Evolutionary conservation across 2,329 filamentous ascomycete species (phyloP).

Genomic region (Fusarium solani-melongenae): DNA sequence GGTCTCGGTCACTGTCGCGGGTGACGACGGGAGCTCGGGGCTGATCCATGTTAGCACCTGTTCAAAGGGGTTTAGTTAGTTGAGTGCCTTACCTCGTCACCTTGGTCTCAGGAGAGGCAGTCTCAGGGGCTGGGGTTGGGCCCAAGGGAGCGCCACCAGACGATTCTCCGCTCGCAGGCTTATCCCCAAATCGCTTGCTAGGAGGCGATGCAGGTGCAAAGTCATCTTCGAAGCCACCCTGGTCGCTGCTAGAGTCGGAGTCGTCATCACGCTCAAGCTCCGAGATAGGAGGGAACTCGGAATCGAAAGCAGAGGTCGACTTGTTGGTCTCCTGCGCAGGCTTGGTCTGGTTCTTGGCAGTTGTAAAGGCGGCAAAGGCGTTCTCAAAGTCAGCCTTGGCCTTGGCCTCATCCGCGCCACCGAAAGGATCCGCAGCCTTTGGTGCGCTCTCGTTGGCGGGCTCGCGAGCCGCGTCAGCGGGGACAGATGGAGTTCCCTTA

Average conservation of each 20-base stretch:
- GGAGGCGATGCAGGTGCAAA: constrained; percentile 76
- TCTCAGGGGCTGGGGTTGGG: constrained; percentile 41
- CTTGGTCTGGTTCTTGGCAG: constrained; percentile 61
- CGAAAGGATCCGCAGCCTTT: constrained; percentile 61
- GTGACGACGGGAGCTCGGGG: constrained; percentile 46
- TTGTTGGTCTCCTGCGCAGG: constrained; percentile 55
- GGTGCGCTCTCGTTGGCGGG: constrained; percentile 31
- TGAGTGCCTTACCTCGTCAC: constrained; percentile 40
- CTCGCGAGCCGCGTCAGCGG: constrained; percentile 40
- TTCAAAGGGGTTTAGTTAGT: not conserved
- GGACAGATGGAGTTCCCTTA: constrained; percentile 49
- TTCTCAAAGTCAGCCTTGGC: constrained; percentile 87
- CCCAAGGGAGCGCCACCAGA: constrained; percentile 17
- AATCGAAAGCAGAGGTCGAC: constrained; percentile 66
- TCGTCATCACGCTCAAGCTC: constrained; percentile 81
- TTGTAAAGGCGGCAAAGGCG: constrained; percentile 81
- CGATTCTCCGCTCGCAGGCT: constrained; percentile 32
- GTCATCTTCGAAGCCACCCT: constrained; percentile 92
- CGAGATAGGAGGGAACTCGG: constrained; percentile 94
- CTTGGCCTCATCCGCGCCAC: constrained; percentile 64
- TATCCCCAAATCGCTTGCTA: constrained; percentile 44
- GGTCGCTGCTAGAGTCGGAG: constrained; percentile 82
- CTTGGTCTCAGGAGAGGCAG: constrained; percentile 31
- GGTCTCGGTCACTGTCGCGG: constrained; percentile 45
- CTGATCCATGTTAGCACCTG: constrained; percentile 33